phyloP scores from a whole-genome alignment of 192 early-diverging fungal species.

The Rhizoclosmatium sp. region DNA sequence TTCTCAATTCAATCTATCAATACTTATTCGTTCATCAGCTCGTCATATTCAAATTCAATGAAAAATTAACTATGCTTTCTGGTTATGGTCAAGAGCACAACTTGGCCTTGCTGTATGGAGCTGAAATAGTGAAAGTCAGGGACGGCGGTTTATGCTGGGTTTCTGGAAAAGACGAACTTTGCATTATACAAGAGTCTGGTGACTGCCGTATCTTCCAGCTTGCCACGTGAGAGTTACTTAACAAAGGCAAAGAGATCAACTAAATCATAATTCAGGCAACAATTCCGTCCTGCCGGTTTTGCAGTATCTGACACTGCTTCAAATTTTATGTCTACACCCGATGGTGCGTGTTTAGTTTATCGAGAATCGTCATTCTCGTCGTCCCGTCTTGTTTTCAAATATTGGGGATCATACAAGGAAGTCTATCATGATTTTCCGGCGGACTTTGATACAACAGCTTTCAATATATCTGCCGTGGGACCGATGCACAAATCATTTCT shows the following conservation, averaged over 20 bases:
- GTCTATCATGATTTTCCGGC: not conserved
- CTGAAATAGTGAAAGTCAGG: not conserved
- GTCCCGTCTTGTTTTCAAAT: not conserved
- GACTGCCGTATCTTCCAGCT: not conserved
- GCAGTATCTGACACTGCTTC: not conserved
- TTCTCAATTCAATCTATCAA: no score
- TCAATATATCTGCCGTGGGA: not conserved
- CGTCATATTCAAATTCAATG: not conserved
- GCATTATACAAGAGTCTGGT: not conserved
- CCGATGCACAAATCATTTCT: not conserved
- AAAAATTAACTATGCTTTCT: not conserved
- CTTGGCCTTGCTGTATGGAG: not conserved
- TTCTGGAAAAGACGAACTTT: not conserved
- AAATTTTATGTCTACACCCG: not conserved
- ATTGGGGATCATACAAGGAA: not conserved
- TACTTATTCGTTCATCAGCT: no score
- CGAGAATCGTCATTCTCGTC: not conserved
- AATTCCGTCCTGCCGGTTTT: not conserved
- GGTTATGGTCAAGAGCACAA: slow-evolving; percentile 1
- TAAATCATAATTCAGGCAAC: not conserved
- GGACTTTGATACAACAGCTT: not conserved
- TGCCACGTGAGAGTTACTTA: not conserved
- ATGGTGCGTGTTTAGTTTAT: not conserved
- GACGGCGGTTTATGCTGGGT: not conserved
- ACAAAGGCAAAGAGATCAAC: not conserved